Evolutionary conservation across 352 stramenopile genomes (phyloP).

Genomic region (Globisporangium perplexum): DNA sequence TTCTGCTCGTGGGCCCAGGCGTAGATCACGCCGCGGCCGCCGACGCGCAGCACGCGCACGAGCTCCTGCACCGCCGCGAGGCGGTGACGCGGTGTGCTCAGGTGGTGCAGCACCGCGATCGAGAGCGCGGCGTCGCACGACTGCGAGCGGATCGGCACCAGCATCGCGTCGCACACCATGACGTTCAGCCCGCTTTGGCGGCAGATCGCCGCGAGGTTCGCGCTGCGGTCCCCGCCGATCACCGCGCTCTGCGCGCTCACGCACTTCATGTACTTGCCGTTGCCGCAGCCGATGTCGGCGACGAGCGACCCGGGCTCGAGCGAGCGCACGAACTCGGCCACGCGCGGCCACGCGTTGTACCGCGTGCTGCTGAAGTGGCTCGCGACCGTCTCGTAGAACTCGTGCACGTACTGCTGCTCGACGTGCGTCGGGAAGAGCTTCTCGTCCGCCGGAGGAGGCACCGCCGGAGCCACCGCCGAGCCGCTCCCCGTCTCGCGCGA

Average conservation of each 20-base stretch:
- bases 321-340: constrained; percentile 58
- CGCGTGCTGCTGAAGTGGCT: constrained; percentile 83
- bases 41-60: constrained; percentile 65
- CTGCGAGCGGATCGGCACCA: constrained; percentile 63
- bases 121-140: constrained; percentile 78
- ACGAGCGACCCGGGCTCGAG: constrained; percentile 56
- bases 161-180: constrained; percentile 69
- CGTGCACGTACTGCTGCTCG: constrained; percentile 80
- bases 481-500: background rate
- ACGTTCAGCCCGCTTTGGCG: constrained; percentile 48
- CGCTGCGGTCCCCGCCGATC: constrained; percentile 64
- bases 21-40: constrained; percentile 73
- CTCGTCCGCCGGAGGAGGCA: constrained; percentile 4
- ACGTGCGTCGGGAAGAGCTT: constrained; percentile 50
- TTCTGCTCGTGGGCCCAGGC: constrained; percentile 85
- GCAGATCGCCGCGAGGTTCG: constrained; percentile 63
- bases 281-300: constrained; percentile 80
- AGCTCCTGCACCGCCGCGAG: constrained; percentile 73
- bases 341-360: constrained; percentile 77
- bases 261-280: constrained; percentile 89
- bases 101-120: constrained; percentile 82
- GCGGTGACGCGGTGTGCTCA: constrained; percentile 68
- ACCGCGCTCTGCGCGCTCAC: constrained; percentile 44
- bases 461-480: background rate
- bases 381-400: constrained; percentile 84